Conservation (phyloP, 495 filamentous ascomycete genomes). For the Penicillium chermesinum region DNA sequence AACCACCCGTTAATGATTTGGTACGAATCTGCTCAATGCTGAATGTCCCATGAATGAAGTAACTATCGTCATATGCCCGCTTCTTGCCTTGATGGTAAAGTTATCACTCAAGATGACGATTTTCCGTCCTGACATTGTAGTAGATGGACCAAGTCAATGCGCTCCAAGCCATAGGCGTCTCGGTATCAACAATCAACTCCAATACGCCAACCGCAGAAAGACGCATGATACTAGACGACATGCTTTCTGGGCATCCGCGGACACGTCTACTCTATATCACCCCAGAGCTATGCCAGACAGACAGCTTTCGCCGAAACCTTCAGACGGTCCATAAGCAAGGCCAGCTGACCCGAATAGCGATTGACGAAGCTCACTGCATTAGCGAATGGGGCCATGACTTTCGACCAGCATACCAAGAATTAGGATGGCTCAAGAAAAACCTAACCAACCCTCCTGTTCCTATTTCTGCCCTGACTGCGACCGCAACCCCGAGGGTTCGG, state of each 20-base stretch:
- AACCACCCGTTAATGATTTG: neutral
- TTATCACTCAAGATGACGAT: neutral
- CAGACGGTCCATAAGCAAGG: conserved; percentile 70
- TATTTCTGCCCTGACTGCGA: conserved; percentile 87
- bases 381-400: conserved; percentile 99
- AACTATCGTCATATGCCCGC: conserved; percentile 85
- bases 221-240: conserved; percentile 66
- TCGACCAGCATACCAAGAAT: conserved; percentile 79
- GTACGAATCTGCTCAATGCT: neutral
- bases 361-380: conserved; percentile 96
- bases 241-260: conserved; percentile 78
- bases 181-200: conserved; percentile 83
- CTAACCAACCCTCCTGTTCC: conserved; percentile 76
- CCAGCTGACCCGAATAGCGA: conserved; percentile 77
- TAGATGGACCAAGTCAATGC: conserved; percentile 89
- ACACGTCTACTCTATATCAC: conserved; percentile 89
- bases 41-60: conserved; percentile 40
- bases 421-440: conserved; percentile 80
- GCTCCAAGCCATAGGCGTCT: conserved; percentile 64
- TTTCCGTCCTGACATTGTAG: neutral
- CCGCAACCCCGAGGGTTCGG: conserved; percentile 74
- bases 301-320: conserved; percentile 71
- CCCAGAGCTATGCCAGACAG: conserved; percentile 77
- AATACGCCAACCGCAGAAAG: conserved; percentile 61
- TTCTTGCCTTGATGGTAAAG: conserved; percentile 86